These are phyloP conservation scores for Paspalum vaginatum DNA, from an alignment of 176 grass and related monocot genomes.

Conservation along the genomic window DNA sequence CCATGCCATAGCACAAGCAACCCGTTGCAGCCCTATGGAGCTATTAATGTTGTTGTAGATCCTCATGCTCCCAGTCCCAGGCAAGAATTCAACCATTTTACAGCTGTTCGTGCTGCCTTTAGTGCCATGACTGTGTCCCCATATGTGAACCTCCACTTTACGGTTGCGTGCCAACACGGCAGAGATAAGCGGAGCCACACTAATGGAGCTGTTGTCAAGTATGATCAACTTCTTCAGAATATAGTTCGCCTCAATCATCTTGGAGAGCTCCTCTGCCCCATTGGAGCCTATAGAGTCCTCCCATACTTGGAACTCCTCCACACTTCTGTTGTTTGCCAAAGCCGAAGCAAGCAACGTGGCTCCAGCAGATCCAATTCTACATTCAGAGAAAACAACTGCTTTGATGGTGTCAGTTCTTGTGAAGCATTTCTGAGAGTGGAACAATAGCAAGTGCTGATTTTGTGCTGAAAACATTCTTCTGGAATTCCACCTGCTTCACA, in stretches of 20 bases:
- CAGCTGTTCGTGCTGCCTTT: constrained; percentile 31
- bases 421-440: constrained; percentile 65
- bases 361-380: constrained; percentile 62
- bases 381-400: constrained; percentile 63
- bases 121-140: constrained; percentile 49
- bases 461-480: constrained; percentile 66
- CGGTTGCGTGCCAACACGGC: constrained; percentile 74
- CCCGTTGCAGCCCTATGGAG: constrained; percentile 53
- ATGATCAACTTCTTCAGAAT: constrained; percentile 67
- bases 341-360: constrained; percentile 71
- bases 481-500: constrained; percentile 80
- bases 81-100: constrained; percentile 79
- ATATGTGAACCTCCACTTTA: constrained; percentile 81
- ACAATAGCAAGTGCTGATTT: constrained; percentile 43
- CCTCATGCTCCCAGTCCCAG: constrained; percentile 65
- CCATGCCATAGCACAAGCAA: constrained; percentile 80
- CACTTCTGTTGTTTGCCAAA: constrained; percentile 62
- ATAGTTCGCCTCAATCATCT: constrained; percentile 90
- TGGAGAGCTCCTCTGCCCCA: constrained; percentile 88
- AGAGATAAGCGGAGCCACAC: constrained; percentile 77
- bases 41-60: constrained; percentile 65
- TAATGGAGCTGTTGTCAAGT: constrained; percentile 70
- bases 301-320: constrained; percentile 91
- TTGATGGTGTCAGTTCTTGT: constrained; percentile 65
- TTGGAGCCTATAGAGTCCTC: constrained; percentile 77